A percentile compares a stretch with the other conserved stretches of the same genome.
phyloP scores from a whole-genome alignment of 2,329 filamentous ascomycete species.

The Arachnopeziza araneosa region DNA sequence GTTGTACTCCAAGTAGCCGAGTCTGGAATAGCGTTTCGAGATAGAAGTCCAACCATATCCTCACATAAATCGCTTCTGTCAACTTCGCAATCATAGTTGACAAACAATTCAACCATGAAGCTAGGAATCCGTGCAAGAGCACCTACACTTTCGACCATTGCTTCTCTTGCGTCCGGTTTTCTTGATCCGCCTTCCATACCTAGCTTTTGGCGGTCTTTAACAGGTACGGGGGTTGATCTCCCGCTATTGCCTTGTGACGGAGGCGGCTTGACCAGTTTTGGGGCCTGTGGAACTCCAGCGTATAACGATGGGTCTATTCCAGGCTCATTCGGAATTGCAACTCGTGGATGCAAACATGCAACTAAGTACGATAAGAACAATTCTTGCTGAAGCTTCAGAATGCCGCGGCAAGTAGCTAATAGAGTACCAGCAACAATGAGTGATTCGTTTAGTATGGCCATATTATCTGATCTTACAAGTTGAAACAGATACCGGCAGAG shows the following conservation, averaged over 20 bases:
- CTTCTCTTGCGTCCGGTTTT: slow-evolving; percentile 91
- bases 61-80: slow-evolving; percentile 89
- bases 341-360: slow-evolving; percentile 85
- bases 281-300: slow-evolving; percentile 85
- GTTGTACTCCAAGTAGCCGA: slow-evolving; percentile 99
- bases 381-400: slow-evolving; percentile 94
- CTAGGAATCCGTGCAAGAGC: slow-evolving; percentile 87
- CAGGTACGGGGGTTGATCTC: slow-evolving; percentile 80
- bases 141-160: slow-evolving; percentile 96
- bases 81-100: slow-evolving; percentile 96
- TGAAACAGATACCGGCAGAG: slow-evolving; percentile 94
- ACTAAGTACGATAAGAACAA: slow-evolving; percentile 92
- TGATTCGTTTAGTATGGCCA: slow-evolving; percentile 89
- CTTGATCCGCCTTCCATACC: slow-evolving; percentile 87
- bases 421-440: slow-evolving; percentile 87
- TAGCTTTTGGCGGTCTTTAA: slow-evolving; percentile 87
- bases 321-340: slow-evolving; percentile 86
- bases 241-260: slow-evolving; percentile 73
- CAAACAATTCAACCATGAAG: slow-evolving; percentile 91
- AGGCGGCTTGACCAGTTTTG: slow-evolving; percentile 76
- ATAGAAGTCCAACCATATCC: slow-evolving; percentile 88
- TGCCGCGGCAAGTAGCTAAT: slow-evolving; percentile 80
- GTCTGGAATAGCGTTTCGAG: slow-evolving; percentile 91
- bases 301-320: slow-evolving; percentile 90
- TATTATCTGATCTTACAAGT: slow-evolving; percentile 91